These are phyloP conservation scores for Nicotiana obtusifolia DNA, from an alignment of 257 asterid genomes.

Conservation along the genomic window DNA sequence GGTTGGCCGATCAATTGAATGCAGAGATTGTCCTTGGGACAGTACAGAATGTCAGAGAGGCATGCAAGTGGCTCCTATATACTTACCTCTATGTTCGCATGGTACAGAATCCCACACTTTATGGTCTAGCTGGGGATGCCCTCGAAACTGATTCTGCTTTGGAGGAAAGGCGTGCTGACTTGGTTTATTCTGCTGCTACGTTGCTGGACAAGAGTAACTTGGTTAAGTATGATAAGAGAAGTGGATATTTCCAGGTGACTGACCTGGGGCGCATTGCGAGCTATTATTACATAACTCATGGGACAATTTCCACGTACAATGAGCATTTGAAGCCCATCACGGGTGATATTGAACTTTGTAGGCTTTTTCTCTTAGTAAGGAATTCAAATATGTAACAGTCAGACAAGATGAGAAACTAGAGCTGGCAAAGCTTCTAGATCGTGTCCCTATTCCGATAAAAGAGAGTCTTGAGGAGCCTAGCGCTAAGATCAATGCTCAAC, in stretches of 20 bases:
- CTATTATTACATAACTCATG: constrained; percentile 41
- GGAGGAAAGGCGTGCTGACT: constrained; percentile 35
- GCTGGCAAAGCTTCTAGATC: too few relatives aligned
- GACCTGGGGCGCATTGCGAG: constrained; percentile 49
- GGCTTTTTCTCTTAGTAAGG: constrained; percentile 43
- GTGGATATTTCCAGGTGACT: constrained; percentile 44
- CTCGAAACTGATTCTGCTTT: constrained; percentile 13
- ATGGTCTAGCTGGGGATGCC: constrained; percentile 33
- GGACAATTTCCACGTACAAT: constrained; percentile 35
- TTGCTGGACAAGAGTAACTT: constrained; percentile 35
- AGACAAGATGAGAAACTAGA: constrained; percentile 42
- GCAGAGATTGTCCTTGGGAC: constrained; percentile 45
- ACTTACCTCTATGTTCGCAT: constrained; percentile 39
- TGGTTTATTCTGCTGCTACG: constrained; percentile 44
- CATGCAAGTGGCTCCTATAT: constrained; percentile 37
- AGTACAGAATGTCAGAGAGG: constrained; percentile 40
- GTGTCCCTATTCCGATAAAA: too few relatives aligned
- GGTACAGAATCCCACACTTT: constrained; percentile 37
- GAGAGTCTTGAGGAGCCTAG: too few relatives aligned
- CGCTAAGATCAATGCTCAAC: constrained; percentile 39
- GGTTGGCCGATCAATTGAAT: constrained; percentile 42
- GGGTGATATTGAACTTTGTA: constrained; percentile 46
- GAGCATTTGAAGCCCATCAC: constrained; percentile 41
- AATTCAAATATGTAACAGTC: constrained; percentile 38
- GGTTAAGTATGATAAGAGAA: constrained; percentile 34